phyloP scores from a whole-genome alignment of 2,329 filamentous ascomycete species.

The Penicillium rolfsii region DNA sequence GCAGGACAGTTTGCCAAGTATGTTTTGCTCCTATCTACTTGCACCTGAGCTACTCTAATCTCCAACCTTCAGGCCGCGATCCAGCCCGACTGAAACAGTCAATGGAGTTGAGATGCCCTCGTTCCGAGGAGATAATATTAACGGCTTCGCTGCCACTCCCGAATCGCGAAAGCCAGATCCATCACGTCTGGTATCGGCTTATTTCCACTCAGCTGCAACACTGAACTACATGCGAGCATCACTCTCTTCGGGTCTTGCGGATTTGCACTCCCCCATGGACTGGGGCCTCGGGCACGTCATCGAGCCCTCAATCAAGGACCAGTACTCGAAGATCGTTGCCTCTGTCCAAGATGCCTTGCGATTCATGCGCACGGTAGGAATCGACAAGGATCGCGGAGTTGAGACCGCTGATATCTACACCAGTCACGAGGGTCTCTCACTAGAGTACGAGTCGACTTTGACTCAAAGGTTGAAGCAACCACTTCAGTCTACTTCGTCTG shows the following conservation, averaged over 20 bases:
- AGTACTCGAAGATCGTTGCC: conserved; percentile 81
- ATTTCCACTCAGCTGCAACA: conserved; percentile 93
- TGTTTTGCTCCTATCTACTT: background rate
- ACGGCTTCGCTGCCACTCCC: conserved; percentile 70
- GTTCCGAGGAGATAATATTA: conserved; percentile 94
- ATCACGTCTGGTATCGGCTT: conserved; percentile 80
- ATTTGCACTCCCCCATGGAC: conserved; percentile 89
- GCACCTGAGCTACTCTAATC: background rate
- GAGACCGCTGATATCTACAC: conserved; percentile 95
- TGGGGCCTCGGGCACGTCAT: conserved; percentile 93
- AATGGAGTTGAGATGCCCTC: conserved; percentile 81
- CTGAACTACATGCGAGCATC: conserved; percentile 89
- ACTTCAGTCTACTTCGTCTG: conserved; percentile 43
- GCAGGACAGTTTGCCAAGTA: conserved; percentile 94
- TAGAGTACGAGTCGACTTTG: conserved; percentile 91
- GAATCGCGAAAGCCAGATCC: conserved; percentile 82
- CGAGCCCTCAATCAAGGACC: conserved; percentile 78
- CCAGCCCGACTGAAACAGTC: conserved; percentile 80
- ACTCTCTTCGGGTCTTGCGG: conserved; percentile 84
- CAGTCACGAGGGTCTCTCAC: conserved; percentile 88
- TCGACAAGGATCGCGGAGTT: conserved; percentile 79
- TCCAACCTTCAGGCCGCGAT: conserved; percentile 64
- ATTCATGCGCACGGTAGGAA: conserved; percentile 93
- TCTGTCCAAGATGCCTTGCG: conserved; percentile 88
- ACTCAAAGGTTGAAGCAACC: conserved; percentile 69